Conservation (phyloP, 768 basidiomycete species). For the Butyriboletus loyo region DNA sequence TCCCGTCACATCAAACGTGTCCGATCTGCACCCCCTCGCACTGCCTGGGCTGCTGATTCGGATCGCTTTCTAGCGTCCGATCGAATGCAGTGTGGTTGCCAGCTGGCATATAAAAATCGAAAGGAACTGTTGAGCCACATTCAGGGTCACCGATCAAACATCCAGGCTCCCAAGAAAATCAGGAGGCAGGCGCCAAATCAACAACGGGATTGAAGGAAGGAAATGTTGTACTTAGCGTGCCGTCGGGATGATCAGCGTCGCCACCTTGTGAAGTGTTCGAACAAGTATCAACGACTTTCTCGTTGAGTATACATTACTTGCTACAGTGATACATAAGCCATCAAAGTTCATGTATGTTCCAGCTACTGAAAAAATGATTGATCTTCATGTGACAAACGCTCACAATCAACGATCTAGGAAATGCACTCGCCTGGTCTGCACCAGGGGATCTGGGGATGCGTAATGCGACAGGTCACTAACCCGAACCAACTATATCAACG, state of each 20-base stretch:
- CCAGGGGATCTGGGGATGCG: not conserved
- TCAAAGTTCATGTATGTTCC: not conserved
- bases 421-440: conserved; percentile 9
- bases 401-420: not conserved
- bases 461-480: not conserved
- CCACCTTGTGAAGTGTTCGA: not conserved
- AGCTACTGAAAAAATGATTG: not conserved
- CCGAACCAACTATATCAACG: not conserved
- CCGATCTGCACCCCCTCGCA: conserved; percentile 17
- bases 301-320: not conserved
- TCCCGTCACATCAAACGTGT: conserved; percentile 14
- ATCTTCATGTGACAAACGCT: not conserved
- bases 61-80: conserved; percentile 2
- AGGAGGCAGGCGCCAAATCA: not conserved
- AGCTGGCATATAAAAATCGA: not conserved
- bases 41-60: conserved; percentile 9
- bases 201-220: not conserved
- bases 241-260: not conserved
- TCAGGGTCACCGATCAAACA: conserved; percentile 1
- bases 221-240: not conserved
- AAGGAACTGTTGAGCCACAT: not conserved
- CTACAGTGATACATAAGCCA: not conserved
- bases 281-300: not conserved
- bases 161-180: not conserved
- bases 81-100: not conserved